Evolutionary conservation across 2,329 filamentous ascomycete species (phyloP).

Genomic region (Xylaria sp.): DNA sequence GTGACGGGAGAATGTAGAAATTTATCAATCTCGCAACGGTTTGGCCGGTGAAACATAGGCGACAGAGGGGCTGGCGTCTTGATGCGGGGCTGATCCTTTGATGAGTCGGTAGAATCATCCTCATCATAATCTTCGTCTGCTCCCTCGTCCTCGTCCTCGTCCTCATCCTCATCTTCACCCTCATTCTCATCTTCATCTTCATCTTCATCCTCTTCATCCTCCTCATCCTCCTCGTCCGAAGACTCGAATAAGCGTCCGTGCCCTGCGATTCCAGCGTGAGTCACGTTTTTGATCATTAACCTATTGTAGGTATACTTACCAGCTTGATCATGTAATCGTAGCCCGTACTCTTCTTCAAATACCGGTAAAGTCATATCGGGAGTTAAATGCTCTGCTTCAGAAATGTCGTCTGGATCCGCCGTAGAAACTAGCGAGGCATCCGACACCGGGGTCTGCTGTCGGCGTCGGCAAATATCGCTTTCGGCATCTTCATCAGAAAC

Average conservation of each 20-base stretch:
- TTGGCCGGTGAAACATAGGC: background rate
- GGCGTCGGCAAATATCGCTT: background rate
- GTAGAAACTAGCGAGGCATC: slow-evolving; percentile 17
- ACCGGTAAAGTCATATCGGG: slow-evolving; percentile 29
- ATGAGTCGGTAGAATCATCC: slow-evolving; percentile 25
- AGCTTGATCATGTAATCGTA: slow-evolving; percentile 29
- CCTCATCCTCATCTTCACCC: slow-evolving; percentile 15
- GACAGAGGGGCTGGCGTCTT: slow-evolving; percentile 10
- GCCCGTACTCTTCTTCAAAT: slow-evolving; percentile 19
- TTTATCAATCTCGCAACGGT: background rate
- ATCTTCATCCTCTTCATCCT: slow-evolving; percentile 6
- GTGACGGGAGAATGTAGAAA: background rate
- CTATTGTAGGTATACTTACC: slow-evolving; percentile 13
- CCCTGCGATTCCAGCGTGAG: background rate
- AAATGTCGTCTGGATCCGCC: slow-evolving; percentile 24
- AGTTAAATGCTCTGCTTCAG: background rate
- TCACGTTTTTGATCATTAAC: slow-evolving; percentile 15
- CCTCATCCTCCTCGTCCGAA: slow-evolving; percentile 8
- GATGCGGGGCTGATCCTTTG: slow-evolving; percentile 13
- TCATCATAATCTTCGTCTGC: slow-evolving; percentile 19
- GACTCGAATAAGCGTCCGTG: background rate
- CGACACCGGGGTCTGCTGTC: slow-evolving; percentile 4
- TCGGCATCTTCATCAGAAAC: slow-evolving; percentile 23
- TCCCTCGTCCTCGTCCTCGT: slow-evolving; percentile 23
- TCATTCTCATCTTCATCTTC: slow-evolving; percentile 19